A percentile compares a stretch with the other conserved stretches of the same genome.
Evolutionary conservation across 2,329 filamentous ascomycete species (phyloP).

Genomic region (Cladobotryum protrusum): DNA sequence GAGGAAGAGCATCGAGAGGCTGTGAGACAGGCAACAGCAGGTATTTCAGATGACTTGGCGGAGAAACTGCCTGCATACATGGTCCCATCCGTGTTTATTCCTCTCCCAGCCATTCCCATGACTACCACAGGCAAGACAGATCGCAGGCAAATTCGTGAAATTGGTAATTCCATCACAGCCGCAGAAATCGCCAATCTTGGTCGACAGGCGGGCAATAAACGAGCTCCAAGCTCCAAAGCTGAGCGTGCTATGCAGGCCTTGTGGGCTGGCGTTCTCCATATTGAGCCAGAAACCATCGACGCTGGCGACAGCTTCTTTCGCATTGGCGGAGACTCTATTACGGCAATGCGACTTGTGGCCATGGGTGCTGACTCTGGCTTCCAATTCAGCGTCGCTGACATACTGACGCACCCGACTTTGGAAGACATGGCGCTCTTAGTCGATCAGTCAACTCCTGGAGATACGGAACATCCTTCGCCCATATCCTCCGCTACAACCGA

Average conservation of each 20-base stretch:
- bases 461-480: too few relatives aligned
- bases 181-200: neutral
- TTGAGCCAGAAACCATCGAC: constrained; percentile 28
- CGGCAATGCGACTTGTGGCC: constrained; percentile 39
- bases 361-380: neutral
- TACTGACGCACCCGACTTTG: constrained; percentile 5
- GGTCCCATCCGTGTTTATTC: constrained; percentile 11
- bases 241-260: constrained; percentile 22
- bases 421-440: neutral
- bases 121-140: constrained; percentile 3
- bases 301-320: constrained; percentile 42
- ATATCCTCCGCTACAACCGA: too few relatives aligned
- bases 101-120: neutral
- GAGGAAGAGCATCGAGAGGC: too few relatives aligned
- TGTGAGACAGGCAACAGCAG: too few relatives aligned
- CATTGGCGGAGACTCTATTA: constrained; percentile 42
- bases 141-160: neutral
- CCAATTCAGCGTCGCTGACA: constrained; percentile 2
- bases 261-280: constrained; percentile 31
- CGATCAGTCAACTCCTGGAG: too few relatives aligned
- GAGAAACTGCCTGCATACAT: constrained; percentile 9
- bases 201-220: neutral
- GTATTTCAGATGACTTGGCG: too few relatives aligned
- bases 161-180: too few relatives aligned
- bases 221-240: neutral